These are phyloP conservation scores for Exserohilum rostratum DNA, from an alignment of 2,329 filamentous ascomycete species.

Conservation along the genomic window DNA sequence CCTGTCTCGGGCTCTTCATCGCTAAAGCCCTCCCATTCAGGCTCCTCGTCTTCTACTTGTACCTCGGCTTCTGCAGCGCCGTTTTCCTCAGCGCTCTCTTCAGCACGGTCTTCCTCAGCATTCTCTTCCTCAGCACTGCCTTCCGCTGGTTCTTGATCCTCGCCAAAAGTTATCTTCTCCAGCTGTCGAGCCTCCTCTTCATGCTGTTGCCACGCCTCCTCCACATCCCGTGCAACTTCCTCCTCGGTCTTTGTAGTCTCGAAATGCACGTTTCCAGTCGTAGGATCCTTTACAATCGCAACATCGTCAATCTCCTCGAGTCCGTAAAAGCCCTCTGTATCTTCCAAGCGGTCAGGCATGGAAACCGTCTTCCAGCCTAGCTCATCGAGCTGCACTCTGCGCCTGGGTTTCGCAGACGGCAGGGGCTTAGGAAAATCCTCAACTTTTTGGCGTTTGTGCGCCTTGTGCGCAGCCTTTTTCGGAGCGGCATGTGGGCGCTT, in stretches of 20 bases:
- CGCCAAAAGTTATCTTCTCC: slow-evolving; percentile 31
- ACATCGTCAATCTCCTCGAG: slow-evolving; percentile 92
- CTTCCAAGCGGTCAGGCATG: slow-evolving; percentile 77
- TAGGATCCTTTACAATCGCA: slow-evolving; percentile 70
- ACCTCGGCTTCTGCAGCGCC: background rate
- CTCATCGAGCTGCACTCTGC: slow-evolving; percentile 55
- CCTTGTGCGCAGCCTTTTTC: slow-evolving; percentile 51
- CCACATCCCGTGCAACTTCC: slow-evolving; percentile 30
- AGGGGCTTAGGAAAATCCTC: slow-evolving; percentile 27
- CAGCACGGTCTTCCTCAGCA: background rate
- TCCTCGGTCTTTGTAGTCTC: slow-evolving; percentile 39
- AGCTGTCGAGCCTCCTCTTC: slow-evolving; percentile 28
- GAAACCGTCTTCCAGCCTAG: slow-evolving; percentile 68
- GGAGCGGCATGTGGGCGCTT: slow-evolving; percentile 48
- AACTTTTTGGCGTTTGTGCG: slow-evolving; percentile 53
- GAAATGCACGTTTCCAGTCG: slow-evolving; percentile 58
- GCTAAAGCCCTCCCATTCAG: slow-evolving; percentile 38
- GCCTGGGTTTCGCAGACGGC: slow-evolving; percentile 28
- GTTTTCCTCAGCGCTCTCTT: background rate
- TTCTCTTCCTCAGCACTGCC: slow-evolving; percentile 5
- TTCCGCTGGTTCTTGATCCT: slow-evolving; percentile 13
- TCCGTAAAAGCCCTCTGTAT: slow-evolving; percentile 92
- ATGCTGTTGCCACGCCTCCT: slow-evolving; percentile 28
- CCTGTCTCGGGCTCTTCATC: slow-evolving; percentile 14
- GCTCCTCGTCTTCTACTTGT: slow-evolving; percentile 16